Evolutionary conservation across 192 early-diverging fungal genomes (phyloP).

Genomic region (Thoreauomyces humboldtii): DNA sequence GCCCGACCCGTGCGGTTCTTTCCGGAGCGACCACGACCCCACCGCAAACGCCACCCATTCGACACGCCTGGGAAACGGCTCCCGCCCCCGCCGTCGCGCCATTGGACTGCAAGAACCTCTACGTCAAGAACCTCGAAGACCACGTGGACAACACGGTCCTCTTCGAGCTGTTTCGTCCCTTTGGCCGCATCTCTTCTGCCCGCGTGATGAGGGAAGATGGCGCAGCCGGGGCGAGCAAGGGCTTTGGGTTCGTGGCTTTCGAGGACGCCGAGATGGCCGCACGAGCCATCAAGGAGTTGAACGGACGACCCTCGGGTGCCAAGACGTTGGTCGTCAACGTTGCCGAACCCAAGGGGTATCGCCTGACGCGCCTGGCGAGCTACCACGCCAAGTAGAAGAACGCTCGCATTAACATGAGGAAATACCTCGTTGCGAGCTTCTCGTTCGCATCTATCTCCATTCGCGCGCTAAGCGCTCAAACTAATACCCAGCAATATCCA

Average conservation of each 20-base stretch:
- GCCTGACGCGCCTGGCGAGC: slow-evolving; percentile 39
- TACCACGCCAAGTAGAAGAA: slow-evolving; percentile 35
- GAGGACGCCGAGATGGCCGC: slow-evolving; percentile 34
- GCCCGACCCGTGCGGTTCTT: slow-evolving; percentile 9
- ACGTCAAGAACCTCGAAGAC: slow-evolving; percentile 51
- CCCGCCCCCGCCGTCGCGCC: slow-evolving; percentile 18
- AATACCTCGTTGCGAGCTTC: too few relatives aligned
- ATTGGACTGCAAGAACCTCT: slow-evolving; percentile 46
- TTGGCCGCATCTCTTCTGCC: slow-evolving; percentile 44
- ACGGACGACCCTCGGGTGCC: slow-evolving; percentile 29
- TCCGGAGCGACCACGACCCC: background rate
- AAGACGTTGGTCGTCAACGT: slow-evolving; percentile 49
- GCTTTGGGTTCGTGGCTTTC: slow-evolving; percentile 52
- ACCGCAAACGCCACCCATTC: background rate
- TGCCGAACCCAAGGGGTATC: slow-evolving; percentile 50
- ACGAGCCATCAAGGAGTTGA: slow-evolving; percentile 39
- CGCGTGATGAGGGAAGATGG: slow-evolving; percentile 57
- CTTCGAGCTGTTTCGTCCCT: slow-evolving; percentile 41
- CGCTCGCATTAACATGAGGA: too few relatives aligned
- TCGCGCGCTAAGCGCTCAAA: too few relatives aligned
- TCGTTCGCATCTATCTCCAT: too few relatives aligned
- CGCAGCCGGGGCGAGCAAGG: slow-evolving; percentile 37
- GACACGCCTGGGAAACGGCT: slow-evolving; percentile 9
- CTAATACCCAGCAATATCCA: too few relatives aligned
- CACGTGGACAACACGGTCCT: slow-evolving; percentile 45